Evolutionary conservation across 176 grass and related monocot species (phyloP), one percentile per base, ranked within the genome.

Genomic region (Bolboschoenus planiculmis): DNA sequence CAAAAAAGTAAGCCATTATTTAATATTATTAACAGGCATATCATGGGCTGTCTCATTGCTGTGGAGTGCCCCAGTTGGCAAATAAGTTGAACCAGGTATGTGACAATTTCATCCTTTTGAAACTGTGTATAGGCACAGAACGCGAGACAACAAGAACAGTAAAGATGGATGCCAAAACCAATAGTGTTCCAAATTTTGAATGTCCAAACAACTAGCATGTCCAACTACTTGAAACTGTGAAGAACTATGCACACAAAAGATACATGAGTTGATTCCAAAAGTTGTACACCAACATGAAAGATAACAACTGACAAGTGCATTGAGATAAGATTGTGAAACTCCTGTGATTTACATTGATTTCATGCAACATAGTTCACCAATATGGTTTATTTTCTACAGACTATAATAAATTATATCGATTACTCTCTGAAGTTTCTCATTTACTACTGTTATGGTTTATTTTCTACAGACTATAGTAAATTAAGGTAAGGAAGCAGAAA

Each of bases 51-150:
- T 85, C 90, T 79, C 95, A 98, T 88, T 98, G 90, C 83, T 98
- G 92, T 80, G 95, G 95, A 81, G 87, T 98, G 78, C 90, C 89
- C 80, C 95, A 93, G 58, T 84, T 98, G 84, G 92, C 95, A 63
- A 98, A 98, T 71, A 98, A 94, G 84, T 81, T 98, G 87, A 98
- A 98, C 89, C 87, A 79, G 85, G 95, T 98, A 88, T 66, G 24
- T 27, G 20, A 27, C 42, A 75, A 29, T 75, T 50, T 75, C 0
- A 11, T 80, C 27, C 81, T 30, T 79, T 53, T 44, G 73, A 56
- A 53, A 74, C 15, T 60, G 65, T 84, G 46, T 53, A 4, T 80
- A 24, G 81, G 53, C 60, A 83, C 11, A 30, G 13, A 15, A 75
- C 23, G 24, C 24, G 34, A 70, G 7, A 8, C 20, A 24, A 42